Evolutionary conservation across 1,284 basidiomycete species (phyloP).

Genomic region (Lentinus polychrous): DNA sequence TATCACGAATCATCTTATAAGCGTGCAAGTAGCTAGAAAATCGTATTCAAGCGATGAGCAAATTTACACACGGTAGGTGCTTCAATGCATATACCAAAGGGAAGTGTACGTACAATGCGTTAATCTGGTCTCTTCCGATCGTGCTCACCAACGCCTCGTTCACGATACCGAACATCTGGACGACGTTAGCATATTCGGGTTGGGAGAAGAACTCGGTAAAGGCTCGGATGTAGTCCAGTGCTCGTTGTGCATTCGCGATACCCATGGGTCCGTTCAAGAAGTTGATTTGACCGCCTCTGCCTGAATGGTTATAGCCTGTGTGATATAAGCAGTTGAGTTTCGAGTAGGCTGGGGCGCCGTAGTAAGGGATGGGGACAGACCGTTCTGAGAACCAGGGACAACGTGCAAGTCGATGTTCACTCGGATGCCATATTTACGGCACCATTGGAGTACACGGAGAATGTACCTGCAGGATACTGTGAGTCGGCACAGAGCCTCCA

Average conservation of each 20-base stretch:
- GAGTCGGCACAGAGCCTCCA: no score
- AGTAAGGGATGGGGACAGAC: constrained; percentile 22
- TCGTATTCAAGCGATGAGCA: neutral
- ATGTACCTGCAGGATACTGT: constrained; percentile 50
- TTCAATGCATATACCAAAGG: no score
- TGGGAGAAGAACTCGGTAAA: constrained; percentile 57
- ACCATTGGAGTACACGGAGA: constrained; percentile 72
- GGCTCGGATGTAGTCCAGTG: constrained; percentile 50
- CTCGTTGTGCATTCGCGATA: constrained; percentile 53
- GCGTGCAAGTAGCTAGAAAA: constrained; percentile 43
- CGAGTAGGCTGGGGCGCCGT: neutral
- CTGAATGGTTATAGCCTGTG: constrained; percentile 44
- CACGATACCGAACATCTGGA: constrained; percentile 40
- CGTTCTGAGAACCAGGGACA: constrained; percentile 73
- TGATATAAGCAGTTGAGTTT: neutral
- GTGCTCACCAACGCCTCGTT: constrained; percentile 32
- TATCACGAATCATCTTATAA: constrained; percentile 46
- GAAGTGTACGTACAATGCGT: constrained; percentile 29
- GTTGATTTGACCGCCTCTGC: constrained; percentile 40
- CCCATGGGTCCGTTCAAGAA: constrained; percentile 61
- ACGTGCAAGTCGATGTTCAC: constrained; percentile 84
- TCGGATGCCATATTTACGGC: constrained; percentile 84
- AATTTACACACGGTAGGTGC: no score
- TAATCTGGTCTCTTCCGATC: constrained; percentile 31
- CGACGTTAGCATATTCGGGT: constrained; percentile 42